Percentiles rank a stretch among this genome's conserved stretches.
These are phyloP conservation scores for Ashbya aceris DNA, from an alignment of 1,139 yeast species.

Conservation along the genomic window DNA sequence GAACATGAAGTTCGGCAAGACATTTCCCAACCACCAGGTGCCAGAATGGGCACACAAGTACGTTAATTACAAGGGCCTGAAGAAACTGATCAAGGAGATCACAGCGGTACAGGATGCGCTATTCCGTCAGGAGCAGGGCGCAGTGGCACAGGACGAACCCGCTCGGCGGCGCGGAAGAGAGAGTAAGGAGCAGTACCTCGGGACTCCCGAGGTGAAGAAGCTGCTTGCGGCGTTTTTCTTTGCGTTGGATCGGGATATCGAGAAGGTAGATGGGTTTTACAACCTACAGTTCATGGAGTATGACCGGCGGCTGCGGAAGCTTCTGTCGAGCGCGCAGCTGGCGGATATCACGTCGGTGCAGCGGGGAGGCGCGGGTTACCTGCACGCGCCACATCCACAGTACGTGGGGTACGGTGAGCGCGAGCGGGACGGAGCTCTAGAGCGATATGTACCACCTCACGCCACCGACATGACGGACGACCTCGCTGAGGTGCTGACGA, in stretches of 20 bases:
- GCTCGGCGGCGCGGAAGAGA: conserved; percentile 14
- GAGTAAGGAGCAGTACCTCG: conserved; percentile 19
- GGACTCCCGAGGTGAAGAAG: conserved; percentile 35
- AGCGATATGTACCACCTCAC: conserved; percentile 7
- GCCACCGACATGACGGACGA: conserved; percentile 42
- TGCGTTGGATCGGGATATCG: conserved; percentile 72
- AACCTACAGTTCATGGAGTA: conserved; percentile 66
- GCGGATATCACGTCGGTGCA: conserved; percentile 18
- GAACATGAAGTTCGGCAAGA: conserved; percentile 78
- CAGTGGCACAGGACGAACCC: conserved; percentile 13
- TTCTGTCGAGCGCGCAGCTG: conserved; percentile 31
- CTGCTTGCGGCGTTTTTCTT: conserved; percentile 61
- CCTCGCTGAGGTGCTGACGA: conserved; percentile 66
- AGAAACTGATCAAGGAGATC: conserved; percentile 63
- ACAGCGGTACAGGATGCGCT: conserved; percentile 26
- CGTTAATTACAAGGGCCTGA: conserved; percentile 77
- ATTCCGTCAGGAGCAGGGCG: conserved; percentile 12
- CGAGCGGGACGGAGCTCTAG: background rate
- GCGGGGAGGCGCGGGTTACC: conserved; percentile 4
- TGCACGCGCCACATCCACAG: conserved; percentile 9
- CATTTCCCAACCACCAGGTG: conserved; percentile 72
- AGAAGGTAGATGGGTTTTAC: conserved; percentile 72
- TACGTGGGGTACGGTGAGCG: conserved; percentile 8
- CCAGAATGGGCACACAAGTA: conserved; percentile 85
- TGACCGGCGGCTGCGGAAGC: conserved; percentile 51